Percentiles rank a stretch among this genome's conserved stretches.
phyloP scores from a whole-genome alignment of 345 rosid species.

The Bretschneidera sinensis region DNA sequence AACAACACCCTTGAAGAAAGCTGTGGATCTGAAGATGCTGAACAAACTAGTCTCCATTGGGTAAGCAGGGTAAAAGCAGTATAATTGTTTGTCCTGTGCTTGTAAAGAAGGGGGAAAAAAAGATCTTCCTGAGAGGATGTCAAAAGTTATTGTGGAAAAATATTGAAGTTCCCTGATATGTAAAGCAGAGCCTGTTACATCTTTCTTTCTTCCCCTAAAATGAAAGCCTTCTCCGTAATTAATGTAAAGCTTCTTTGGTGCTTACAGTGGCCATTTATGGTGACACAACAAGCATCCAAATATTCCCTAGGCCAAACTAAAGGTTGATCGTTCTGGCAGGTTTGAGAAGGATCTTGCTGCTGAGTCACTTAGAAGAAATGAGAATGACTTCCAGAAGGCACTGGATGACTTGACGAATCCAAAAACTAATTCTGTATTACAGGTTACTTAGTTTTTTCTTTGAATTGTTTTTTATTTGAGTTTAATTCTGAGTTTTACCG shows the following conservation, averaged over 20 bases:
- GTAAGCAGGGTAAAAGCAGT: slow-evolving; percentile 34
- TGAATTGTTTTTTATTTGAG: not conserved
- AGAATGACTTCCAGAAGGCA: slow-evolving; percentile 73
- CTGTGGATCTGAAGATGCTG: slow-evolving; percentile 71
- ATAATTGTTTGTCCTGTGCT: not conserved
- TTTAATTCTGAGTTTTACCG: not conserved
- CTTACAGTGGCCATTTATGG: no score
- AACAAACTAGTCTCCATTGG: slow-evolving; percentile 60
- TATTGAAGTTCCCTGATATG: no score
- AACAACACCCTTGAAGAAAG: slow-evolving; percentile 71
- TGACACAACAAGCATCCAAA: not conserved
- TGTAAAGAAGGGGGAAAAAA: no score
- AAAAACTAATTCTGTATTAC: slow-evolving; percentile 56
- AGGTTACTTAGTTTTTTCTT: slow-evolving; percentile 32
- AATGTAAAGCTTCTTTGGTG: not conserved
- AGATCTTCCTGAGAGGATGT: no score
- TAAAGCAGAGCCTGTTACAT: not conserved
- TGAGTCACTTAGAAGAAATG: slow-evolving; percentile 86
- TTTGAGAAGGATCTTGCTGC: slow-evolving; percentile 81
- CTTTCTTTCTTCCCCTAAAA: not conserved
- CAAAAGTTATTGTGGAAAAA: no score
- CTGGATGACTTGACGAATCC: slow-evolving; percentile 86
- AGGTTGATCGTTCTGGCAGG: slow-evolving; percentile 39
- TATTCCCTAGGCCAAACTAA: not conserved
- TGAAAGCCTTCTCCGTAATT: not conserved